A percentile compares a stretch with the other conserved stretches of the same genome.
These are phyloP conservation scores for Cyberlindnera petersonii DNA, from an alignment of 805 yeast genomes.

Conservation along the genomic window DNA sequence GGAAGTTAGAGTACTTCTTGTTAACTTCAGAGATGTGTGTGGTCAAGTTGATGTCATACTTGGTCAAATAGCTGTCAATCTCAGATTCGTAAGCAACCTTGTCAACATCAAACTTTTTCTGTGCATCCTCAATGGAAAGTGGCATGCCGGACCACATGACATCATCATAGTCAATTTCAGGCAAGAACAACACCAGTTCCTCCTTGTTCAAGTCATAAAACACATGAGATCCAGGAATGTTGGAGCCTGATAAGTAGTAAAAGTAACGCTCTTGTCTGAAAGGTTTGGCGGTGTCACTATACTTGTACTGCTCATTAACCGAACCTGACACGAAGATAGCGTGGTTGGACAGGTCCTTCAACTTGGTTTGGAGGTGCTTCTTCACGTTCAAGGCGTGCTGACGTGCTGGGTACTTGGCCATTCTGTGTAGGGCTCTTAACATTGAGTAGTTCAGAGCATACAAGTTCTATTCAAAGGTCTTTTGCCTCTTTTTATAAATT, in stretches of 20 bases:
- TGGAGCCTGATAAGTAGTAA: slow-evolving; percentile 79
- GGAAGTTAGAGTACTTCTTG: slow-evolving; percentile 30
- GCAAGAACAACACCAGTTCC: slow-evolving; percentile 68
- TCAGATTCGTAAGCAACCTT: slow-evolving; percentile 63
- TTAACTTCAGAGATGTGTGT: slow-evolving; percentile 50
- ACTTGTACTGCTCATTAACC: slow-evolving; percentile 53
- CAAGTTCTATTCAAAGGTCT: too few relatives aligned
- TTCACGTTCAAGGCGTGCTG: slow-evolving; percentile 60
- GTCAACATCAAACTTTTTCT: slow-evolving; percentile 70
- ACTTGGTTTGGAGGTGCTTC: slow-evolving; percentile 32
- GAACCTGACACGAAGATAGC: slow-evolving; percentile 63
- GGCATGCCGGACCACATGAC: slow-evolving; percentile 98
- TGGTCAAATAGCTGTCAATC: slow-evolving; percentile 33
- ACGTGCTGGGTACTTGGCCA: slow-evolving; percentile 75
- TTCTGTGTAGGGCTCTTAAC: slow-evolving; percentile 13
- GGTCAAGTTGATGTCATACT: slow-evolving; percentile 38
- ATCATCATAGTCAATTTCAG: slow-evolving; percentile 81
- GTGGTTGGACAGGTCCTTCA: slow-evolving; percentile 27
- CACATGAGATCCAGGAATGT: slow-evolving; percentile 72
- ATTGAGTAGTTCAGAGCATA: too few relatives aligned
- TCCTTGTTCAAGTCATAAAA: slow-evolving; percentile 52
- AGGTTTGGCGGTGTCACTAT: slow-evolving; percentile 74
- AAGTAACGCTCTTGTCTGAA: slow-evolving; percentile 91
- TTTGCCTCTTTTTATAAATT: too few relatives aligned
- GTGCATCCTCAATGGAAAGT: slow-evolving; percentile 59